phyloP scores from a whole-genome alignment of 1,284 basidiomycete genomes.

The Leccinum pachyderme region DNA sequence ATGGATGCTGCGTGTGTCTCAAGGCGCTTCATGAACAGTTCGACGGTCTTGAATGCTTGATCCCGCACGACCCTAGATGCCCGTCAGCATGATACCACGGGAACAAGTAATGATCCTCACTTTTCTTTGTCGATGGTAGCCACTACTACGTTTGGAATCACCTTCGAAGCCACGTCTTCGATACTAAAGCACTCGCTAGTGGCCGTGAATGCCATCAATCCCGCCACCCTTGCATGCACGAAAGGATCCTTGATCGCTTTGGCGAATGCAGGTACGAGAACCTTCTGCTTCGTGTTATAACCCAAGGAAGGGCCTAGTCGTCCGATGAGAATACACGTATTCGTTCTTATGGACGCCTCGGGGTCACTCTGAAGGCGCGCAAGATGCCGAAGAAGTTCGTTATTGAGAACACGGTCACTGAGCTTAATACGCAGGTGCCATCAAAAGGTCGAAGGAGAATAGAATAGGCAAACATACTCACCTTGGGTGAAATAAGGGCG shows the following conservation, averaged over 20 bases:
- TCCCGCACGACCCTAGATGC: constrained; percentile 76
- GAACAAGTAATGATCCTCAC: constrained; percentile 37
- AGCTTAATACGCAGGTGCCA: constrained; percentile 47
- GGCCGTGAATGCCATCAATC: constrained; percentile 95
- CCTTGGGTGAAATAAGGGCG: constrained; percentile 82
- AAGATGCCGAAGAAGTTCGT: constrained; percentile 90
- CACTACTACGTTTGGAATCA: constrained; percentile 82
- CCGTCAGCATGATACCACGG: constrained; percentile 5
- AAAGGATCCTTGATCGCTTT: constrained; percentile 90
- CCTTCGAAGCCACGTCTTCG: constrained; percentile 87
- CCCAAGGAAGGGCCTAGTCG: constrained; percentile 84
- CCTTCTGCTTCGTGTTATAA: constrained; percentile 89
- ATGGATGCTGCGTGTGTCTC: constrained; percentile 76
- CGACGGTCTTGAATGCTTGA: constrained; percentile 90
- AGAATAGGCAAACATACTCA: constrained; percentile 28
- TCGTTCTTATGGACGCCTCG: constrained; percentile 94
- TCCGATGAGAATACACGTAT: constrained; percentile 95
- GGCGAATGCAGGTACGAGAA: constrained; percentile 93
- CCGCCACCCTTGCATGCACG: constrained; percentile 91
- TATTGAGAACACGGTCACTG: constrained; percentile 91
- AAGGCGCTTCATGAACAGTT: constrained; percentile 82
- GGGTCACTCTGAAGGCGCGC: constrained; percentile 92
- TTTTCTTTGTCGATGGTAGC: constrained; percentile 89
- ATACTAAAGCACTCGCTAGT: constrained; percentile 88
- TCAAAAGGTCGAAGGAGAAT: background rate